Percentiles rank a stretch among this genome's conserved stretches.
These are phyloP conservation scores for Coix lacrymajobi DNA, from an alignment of 176 grass and related monocot genomes.

Conservation along the genomic window DNA sequence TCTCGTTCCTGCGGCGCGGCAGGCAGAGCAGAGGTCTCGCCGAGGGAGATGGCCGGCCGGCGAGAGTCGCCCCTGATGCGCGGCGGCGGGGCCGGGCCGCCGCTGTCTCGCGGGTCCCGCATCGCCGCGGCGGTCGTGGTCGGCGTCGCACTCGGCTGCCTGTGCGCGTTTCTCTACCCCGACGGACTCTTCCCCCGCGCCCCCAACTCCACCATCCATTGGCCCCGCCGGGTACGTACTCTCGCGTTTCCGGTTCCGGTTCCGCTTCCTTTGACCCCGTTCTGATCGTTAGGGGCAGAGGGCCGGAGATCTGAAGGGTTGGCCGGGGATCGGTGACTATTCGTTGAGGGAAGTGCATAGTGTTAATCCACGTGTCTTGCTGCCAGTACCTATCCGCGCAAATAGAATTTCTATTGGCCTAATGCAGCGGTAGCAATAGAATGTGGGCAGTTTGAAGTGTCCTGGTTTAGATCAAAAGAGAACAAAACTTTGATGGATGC, in stretches of 20 bases:
- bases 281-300: background rate
- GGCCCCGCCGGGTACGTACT: slow-evolving; percentile 40
- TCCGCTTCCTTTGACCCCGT: background rate
- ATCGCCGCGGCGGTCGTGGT: slow-evolving; percentile 70
- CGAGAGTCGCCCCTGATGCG: slow-evolving; percentile 75
- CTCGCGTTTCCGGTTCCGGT: background rate
- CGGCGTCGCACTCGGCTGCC: slow-evolving; percentile 69
- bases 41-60: slow-evolving; percentile 57
- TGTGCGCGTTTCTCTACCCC: slow-evolving; percentile 86
- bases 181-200: slow-evolving; percentile 67
- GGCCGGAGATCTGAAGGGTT: slow-evolving; percentile 11
- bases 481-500: background rate
- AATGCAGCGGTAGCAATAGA: slow-evolving; percentile 8
- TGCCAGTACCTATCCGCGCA: background rate
- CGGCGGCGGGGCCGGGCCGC: slow-evolving; percentile 16
- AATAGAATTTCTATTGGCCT: background rate
- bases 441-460: background rate
- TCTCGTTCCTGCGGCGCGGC: background rate
- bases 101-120: slow-evolving; percentile 67
- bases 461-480: background rate
- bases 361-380: background rate
- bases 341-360: background rate
- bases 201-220: slow-evolving; percentile 25
- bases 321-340: background rate
- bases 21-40: background rate